A percentile compares a stretch with the other conserved stretches of the same genome.
These are phyloP conservation scores for Primulina eburnea DNA, from an alignment of 257 asterid genomes.

Conservation along the genomic window DNA sequence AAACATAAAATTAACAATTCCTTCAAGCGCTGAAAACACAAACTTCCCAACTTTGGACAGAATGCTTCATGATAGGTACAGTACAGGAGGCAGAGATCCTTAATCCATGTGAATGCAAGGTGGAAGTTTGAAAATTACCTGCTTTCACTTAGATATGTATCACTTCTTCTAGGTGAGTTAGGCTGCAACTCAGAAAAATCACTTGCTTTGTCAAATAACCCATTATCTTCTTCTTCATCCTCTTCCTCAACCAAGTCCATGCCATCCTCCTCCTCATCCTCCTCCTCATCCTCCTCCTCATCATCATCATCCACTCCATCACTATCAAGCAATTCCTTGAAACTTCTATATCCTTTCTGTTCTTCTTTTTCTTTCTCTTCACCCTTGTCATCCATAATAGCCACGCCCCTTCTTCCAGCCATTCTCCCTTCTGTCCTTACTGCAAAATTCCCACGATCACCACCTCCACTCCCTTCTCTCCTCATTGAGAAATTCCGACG, in stretches of 20 bases:
- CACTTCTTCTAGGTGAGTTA: slow-evolving; percentile 41
- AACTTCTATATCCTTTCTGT: slow-evolving; percentile 44
- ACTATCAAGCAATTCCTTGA: slow-evolving; percentile 58
- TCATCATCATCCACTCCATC: slow-evolving; percentile 52
- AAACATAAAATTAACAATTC: slow-evolving; percentile 10
- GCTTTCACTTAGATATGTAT: slow-evolving; percentile 82
- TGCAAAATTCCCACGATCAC: not conserved
- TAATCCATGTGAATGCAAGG: not conserved
- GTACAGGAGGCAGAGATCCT: not conserved
- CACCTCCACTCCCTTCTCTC: not conserved
- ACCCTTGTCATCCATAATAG: slow-evolving; percentile 47
- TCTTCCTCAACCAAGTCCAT: slow-evolving; percentile 26
- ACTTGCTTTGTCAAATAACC: slow-evolving; percentile 26
- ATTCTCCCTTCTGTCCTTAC: not conserved
- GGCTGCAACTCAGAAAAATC: slow-evolving; percentile 21
- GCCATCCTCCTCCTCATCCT: slow-evolving; percentile 34
- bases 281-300: slow-evolving; percentile 17
- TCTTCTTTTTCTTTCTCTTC: slow-evolving; percentile 31
- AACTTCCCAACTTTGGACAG: not conserved
- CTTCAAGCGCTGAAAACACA: slow-evolving; percentile 3
- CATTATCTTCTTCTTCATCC: slow-evolving; percentile 25
- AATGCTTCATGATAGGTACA: not conserved
- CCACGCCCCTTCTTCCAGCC: slow-evolving; percentile 29
- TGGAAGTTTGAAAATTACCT: slow-evolving; percentile 41
- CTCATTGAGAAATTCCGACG: not conserved